phyloP scores from a whole-genome alignment of 2,329 filamentous ascomycete species.

The Blastomyces emzantsi region DNA sequence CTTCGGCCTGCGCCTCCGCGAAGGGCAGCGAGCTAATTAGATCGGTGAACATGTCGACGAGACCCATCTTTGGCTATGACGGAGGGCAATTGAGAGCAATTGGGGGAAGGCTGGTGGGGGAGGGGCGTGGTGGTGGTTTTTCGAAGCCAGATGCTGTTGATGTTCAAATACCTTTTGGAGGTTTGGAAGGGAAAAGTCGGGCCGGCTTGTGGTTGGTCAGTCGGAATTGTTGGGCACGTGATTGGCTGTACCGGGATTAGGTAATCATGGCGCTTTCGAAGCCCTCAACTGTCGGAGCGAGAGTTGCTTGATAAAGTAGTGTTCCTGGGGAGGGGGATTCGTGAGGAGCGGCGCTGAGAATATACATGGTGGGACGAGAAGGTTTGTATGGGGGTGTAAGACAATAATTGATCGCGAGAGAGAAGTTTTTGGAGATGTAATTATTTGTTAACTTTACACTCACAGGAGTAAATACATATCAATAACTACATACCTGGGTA shows the following conservation, averaged over 20 bases:
- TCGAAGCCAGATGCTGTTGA: constrained; percentile 27
- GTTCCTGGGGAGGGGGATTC: background rate
- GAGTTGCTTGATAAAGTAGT: background rate
- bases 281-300: no score
- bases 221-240: constrained; percentile 34
- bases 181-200: constrained; percentile 32
- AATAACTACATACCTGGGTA: no score
- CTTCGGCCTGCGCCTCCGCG: constrained; percentile 53
- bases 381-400: background rate
- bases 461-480: background rate
- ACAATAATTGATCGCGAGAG: background rate
- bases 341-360: background rate
- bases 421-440: background rate
- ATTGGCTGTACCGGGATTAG: constrained; percentile 25
- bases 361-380: background rate
- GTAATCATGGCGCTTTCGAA: background rate
- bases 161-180: constrained; percentile 16
- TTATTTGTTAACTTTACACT: background rate
- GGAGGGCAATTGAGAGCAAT: constrained; percentile 16
- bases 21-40: constrained; percentile 57
- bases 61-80: constrained; percentile 45
- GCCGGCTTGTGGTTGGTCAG: constrained; percentile 20
- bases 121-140: constrained; percentile 6
- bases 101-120: constrained; percentile 18
- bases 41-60: constrained; percentile 56